Conservation (phyloP, 371 early-diverging fungal species). For the Lichtheimia corymbifera region DNA sequence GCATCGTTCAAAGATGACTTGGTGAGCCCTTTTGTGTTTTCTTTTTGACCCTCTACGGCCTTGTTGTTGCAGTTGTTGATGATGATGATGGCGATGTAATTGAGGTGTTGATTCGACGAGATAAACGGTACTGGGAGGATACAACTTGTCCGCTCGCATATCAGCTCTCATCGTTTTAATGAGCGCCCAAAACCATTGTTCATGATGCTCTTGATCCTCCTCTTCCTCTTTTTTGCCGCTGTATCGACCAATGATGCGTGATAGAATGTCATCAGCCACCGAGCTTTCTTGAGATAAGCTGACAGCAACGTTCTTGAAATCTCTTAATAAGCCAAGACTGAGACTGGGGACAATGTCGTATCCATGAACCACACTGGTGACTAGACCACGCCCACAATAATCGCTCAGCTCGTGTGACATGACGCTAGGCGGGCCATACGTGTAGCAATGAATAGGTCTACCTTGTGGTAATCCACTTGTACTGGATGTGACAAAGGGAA, state of each 20-base stretch:
- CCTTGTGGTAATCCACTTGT: constrained; percentile 69
- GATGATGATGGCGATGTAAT: constrained; percentile 16
- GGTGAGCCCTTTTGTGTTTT: constrained; percentile 36
- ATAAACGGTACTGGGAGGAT: constrained; percentile 77
- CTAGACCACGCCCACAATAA: constrained; percentile 67
- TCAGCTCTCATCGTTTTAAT: constrained; percentile 81
- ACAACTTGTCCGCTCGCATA: constrained; percentile 79
- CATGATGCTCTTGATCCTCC: constrained; percentile 31
- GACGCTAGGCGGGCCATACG: constrained; percentile 76
- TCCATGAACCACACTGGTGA: constrained; percentile 76
- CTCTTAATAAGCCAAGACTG: constrained; percentile 73
- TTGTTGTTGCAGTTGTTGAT: neutral
- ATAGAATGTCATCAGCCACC: constrained; percentile 73
- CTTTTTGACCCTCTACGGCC: constrained; percentile 4
- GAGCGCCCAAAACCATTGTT: constrained; percentile 82
- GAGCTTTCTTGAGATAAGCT: constrained; percentile 66
- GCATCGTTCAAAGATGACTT: constrained; percentile 56
- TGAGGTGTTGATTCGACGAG: constrained; percentile 55
- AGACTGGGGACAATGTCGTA: constrained; percentile 74
- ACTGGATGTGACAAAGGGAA: constrained; percentile 65
- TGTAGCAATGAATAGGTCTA: constrained; percentile 77
- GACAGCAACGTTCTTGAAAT: constrained; percentile 74
- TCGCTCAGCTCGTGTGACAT: constrained; percentile 67
- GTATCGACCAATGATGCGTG: constrained; percentile 57
- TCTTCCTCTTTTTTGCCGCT: constrained; percentile 7